Evolutionary conservation across 495 filamentous ascomycete species (phyloP), one percentile per base, ranked within the genome.

Genomic region (Sporormia fimetaria): DNA sequence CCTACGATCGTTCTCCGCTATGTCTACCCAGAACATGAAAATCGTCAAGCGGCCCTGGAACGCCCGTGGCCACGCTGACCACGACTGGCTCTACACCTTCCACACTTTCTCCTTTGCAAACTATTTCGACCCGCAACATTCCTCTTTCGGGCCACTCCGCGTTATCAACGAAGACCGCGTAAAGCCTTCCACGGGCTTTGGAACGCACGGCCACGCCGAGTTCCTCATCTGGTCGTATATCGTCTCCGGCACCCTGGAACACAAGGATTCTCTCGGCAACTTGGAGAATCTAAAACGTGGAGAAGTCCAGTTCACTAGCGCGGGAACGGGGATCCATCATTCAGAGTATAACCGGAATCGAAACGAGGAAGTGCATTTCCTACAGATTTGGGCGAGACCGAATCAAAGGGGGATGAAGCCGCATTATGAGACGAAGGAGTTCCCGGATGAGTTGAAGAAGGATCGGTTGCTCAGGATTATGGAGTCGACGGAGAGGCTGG

Each of bases 141-240:
- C 67, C 26, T 64, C 68, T 40, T 87, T 78, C 54, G 83, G 83
- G 11, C 67, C 71, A 18, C 63, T 87, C 27, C 77, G 83, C 37
- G 82, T 87, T 10, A 71, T 87, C 44, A 87, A 87, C 60, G 84
- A 92, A 60, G 83, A 88, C 59, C 76, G 80, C 16, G 81, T 88
- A 21, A 66, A 72, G 26, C 57, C 72, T 14, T 63, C 68, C 33
- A 73, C 68, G 16, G 83, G 82, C 17, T 87, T 87, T 63, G 79
- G 80, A 9, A 84, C 81, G 1, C 84, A 92, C 57, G 74, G 74
- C 17, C 83, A 92, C 64, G 71, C 74, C 50, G 76, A 87, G 56
- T 81, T 80, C 49, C 80, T 87, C 60, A 87, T 88, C 64, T 88
- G 83, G 67, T 75, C 70, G 48, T 88, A 88, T 64, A 78, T 87